Evolutionary conservation across 2,329 filamentous ascomycete species (phyloP).

Genomic region (Verticillium alfalfae): DNA sequence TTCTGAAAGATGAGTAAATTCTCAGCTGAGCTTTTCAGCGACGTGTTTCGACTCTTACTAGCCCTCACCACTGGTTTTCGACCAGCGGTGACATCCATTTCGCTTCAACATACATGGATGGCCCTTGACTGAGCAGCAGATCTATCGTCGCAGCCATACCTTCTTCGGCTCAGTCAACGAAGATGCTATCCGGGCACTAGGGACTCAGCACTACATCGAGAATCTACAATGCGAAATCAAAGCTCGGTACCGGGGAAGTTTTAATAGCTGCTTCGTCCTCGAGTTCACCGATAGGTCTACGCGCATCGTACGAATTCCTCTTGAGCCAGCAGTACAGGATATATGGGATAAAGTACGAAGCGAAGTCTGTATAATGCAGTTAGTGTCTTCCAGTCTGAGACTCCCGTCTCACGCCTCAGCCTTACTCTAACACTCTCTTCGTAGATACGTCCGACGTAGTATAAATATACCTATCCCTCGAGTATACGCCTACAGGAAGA

Average conservation of each 20-base stretch:
- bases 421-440: background rate
- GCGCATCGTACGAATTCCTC: constrained; percentile 11
- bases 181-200: constrained; percentile 8
- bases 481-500: constrained; percentile 8
- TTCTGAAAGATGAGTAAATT: background rate
- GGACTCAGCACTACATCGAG: constrained; percentile 6
- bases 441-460: constrained; percentile 7
- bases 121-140: background rate
- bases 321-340: constrained; percentile 10
- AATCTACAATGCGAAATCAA: constrained; percentile 4
- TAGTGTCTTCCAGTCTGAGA: background rate
- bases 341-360: constrained; percentile 10
- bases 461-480: constrained; percentile 6
- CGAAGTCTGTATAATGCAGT: constrained; percentile 11
- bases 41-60: background rate
- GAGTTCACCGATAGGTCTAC: constrained; percentile 3
- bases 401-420: background rate
- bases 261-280: constrained; percentile 13
- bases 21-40: background rate
- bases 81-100: background rate
- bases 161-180: constrained; percentile 8
- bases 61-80: background rate
- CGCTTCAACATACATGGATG: background rate
- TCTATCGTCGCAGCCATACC: background rate
- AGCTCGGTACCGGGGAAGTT: constrained; percentile 7